These are phyloP conservation scores for Debaryomycetaceae sp. DNA, from an alignment of 1,139 yeast species.

Conservation along the genomic window DNA sequence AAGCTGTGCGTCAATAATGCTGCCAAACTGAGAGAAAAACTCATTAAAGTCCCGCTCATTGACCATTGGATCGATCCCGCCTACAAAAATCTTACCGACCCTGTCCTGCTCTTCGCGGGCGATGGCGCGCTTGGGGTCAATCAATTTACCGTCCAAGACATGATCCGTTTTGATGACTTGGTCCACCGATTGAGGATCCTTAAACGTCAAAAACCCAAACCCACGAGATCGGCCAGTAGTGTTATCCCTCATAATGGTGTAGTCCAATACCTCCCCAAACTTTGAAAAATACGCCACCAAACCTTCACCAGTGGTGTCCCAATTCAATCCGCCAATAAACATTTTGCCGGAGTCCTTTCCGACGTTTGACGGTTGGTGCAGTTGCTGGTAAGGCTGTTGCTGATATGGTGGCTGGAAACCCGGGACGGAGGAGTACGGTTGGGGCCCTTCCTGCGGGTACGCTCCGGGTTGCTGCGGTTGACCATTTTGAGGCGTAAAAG, in stretches of 20 bases:
- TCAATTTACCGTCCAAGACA: constrained; percentile 88
- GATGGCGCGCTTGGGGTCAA: constrained; percentile 96
- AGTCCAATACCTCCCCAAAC: constrained; percentile 83
- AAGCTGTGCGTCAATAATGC: constrained; percentile 90
- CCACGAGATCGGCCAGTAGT: constrained; percentile 92
- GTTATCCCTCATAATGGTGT: constrained; percentile 90
- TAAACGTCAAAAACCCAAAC: constrained; percentile 89
- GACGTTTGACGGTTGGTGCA: constrained; percentile 24
- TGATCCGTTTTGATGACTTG: constrained; percentile 84
- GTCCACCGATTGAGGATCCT: constrained; percentile 72
- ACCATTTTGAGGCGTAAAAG: not conserved
- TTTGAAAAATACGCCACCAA: constrained; percentile 74
- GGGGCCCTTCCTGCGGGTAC: constrained; percentile 1
- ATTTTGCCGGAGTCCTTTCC: constrained; percentile 65
- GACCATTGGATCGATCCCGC: constrained; percentile 95
- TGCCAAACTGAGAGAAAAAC: constrained; percentile 84
- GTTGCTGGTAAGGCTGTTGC: constrained; percentile 2
- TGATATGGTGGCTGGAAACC: too few relatives aligned
- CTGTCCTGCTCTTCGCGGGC: constrained; percentile 97
- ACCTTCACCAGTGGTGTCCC: constrained; percentile 94
- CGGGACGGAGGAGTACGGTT: not conserved
- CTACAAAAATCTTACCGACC: constrained; percentile 95
- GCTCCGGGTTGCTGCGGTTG: not conserved
- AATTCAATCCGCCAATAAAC: constrained; percentile 96
- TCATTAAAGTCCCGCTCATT: constrained; percentile 85